Evolutionary conservation across 768 basidiomycete genomes (phyloP).

Genomic region (Rhizopogon salebrosus): DNA sequence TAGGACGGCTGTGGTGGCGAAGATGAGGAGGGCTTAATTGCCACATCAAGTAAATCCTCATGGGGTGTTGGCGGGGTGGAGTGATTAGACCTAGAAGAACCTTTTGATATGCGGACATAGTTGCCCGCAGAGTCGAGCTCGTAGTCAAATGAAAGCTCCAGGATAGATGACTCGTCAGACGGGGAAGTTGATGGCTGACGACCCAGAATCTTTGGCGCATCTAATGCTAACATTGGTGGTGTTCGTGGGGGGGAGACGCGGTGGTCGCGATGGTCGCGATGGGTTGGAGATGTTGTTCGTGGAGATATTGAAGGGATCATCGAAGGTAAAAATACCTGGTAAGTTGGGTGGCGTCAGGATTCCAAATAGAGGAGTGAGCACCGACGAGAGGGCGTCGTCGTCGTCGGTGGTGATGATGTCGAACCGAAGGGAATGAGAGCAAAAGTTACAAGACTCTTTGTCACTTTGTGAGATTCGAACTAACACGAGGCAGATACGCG

Average conservation of each 20-base stretch:
- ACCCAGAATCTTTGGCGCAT: conserved; percentile 23
- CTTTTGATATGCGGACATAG: conserved; percentile 42
- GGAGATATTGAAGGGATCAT: conserved; percentile 19
- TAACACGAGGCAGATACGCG: conserved; percentile 31
- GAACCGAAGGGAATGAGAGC: not conserved
- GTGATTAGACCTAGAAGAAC: conserved; percentile 30
- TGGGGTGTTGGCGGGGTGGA: conserved; percentile 39
- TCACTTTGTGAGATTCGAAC: conserved; percentile 20
- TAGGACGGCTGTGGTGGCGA: conserved; percentile 22
- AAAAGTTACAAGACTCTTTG: conserved; percentile 22
- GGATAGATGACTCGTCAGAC: conserved; percentile 42
- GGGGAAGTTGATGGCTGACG: conserved; percentile 30
- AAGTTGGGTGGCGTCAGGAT: not conserved
- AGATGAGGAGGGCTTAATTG: conserved; percentile 17
- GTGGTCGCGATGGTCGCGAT: conserved; percentile 25
- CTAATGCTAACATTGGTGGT: conserved; percentile 22
- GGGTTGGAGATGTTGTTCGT: conserved; percentile 23
- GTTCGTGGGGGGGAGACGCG: conserved; percentile 27
- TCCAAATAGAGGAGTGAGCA: not conserved
- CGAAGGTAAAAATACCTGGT: not conserved
- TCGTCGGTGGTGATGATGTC: conserved; percentile 11
- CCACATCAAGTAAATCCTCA: conserved; percentile 23
- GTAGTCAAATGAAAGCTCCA: conserved; percentile 46
- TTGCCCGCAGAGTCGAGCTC: conserved; percentile 41
- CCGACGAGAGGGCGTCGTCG: conserved; percentile 12